Base-by-base conservation (phyloP, 441 rosid genomes). In the Dalechampia spathulata region DNA sequence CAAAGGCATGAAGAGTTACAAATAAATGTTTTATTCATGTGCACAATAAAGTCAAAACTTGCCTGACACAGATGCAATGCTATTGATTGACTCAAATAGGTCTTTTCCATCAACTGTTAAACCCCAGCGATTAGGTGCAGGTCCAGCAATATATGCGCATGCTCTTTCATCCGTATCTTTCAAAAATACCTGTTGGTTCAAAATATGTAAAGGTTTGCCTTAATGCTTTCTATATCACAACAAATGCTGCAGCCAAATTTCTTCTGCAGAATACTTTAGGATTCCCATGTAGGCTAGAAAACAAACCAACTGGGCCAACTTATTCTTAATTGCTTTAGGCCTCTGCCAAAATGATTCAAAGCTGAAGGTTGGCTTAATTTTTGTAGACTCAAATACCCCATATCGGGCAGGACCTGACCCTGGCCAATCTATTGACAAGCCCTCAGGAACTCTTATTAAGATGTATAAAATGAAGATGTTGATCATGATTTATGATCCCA, bases 131-230 rank as follows among this genome's bases (percentile, higher is more conserved):
- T 88, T 94, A 40, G 99, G 98, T 17, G 98, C 99, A 61, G 99
- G 98, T 64, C 99, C 99, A 6, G 98, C 96, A 69, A 94, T 86
- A 73, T 94, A 94, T 42, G 98, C 99, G 67, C 99, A 90, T 40
- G 99, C 99, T 78, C 99, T 86, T 74, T 94, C 99, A 68, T 94
- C 99, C 1, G 98, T 94, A 67, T 94, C 99, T 76, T 90, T 88
- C 83, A 94, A 74, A 79, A 83, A 85, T 63, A 90, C 98, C 99
- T 94, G 76, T 58, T 55, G 62, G 71, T 50, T 62, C 60, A 57
- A 47, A 58, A 45, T 30, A 30, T 3, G 8, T 30, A 4, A 30
- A 30, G 5, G 4, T 30, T 30, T 30, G 5, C 34, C 34, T 3
- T 30, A n/a, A n/a, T n/a, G n/a, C n/a, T n/a, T n/a, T n/a, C n/a